phyloP scores from a whole-genome alignment of 495 filamentous ascomycete genomes.

The Tricharina praecox region DNA sequence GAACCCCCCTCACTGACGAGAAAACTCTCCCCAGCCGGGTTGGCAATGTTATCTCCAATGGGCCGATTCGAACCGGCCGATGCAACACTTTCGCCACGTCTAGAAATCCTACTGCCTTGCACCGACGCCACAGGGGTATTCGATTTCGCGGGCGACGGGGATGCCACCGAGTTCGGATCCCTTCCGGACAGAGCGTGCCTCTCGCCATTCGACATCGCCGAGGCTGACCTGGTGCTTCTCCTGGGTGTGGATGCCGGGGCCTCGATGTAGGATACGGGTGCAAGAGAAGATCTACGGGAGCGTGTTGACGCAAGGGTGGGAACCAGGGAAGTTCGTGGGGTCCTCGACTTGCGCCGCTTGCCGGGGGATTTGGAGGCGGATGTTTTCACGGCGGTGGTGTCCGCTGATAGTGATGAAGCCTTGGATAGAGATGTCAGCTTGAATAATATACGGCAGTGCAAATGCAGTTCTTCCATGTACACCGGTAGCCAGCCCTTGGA shows the following conservation, averaged over 20 bases:
- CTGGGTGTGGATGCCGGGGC: neutral
- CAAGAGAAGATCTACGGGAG: neutral
- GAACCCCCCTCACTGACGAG: neutral
- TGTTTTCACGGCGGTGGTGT: neutral
- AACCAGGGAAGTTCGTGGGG: neutral
- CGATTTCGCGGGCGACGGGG: neutral
- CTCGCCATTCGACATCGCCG: neutral
- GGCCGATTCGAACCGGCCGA: too few species aligned
- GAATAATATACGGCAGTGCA: neutral
- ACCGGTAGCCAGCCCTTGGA: neutral
- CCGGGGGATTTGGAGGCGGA: neutral
- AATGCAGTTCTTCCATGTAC: neutral
- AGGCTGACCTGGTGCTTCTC: neutral
- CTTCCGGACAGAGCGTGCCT: neutral
- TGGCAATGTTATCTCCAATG: too few species aligned
- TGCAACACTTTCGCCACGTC: neutral
- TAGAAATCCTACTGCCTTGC: neutral
- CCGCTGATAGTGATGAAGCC: neutral
- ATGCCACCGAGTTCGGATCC: neutral
- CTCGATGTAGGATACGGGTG: neutral
- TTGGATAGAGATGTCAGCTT: neutral
- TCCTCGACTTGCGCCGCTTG: neutral
- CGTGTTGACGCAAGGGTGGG: conserved; percentile 1
- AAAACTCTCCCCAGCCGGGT: neutral
- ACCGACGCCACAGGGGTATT: neutral